Conservation (phyloP, 1,284 basidiomycete genomes). For the Polyporus tsugae region DNA sequence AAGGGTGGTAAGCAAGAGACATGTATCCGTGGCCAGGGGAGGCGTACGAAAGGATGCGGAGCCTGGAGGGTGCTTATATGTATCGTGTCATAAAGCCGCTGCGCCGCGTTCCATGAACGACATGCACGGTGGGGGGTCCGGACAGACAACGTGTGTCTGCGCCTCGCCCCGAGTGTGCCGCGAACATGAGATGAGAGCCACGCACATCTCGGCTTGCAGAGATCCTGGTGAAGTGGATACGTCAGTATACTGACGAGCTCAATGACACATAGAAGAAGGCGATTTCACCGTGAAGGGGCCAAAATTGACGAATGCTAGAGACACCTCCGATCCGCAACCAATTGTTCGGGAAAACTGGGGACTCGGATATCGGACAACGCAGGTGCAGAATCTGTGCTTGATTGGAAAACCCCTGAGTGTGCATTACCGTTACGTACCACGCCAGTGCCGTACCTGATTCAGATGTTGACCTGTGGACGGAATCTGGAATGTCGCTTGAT, state of each 20-base stretch:
- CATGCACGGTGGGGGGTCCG: conserved; percentile 2
- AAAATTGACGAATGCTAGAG: too few relatives aligned
- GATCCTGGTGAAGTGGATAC: not conserved
- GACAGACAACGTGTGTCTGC: not conserved
- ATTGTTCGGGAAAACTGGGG: too few relatives aligned
- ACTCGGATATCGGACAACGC: too few relatives aligned
- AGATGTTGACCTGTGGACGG: too few relatives aligned
- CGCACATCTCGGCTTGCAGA: not conserved
- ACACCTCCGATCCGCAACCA: too few relatives aligned
- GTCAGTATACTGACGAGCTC: not conserved
- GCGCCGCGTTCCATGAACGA: not conserved
- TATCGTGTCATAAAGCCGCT: not conserved
- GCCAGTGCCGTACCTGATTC: too few relatives aligned
- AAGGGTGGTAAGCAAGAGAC: not conserved
- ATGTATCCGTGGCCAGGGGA: not conserved
- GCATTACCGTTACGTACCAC: too few relatives aligned
- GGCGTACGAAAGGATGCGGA: not conserved
- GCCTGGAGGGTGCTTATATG: not conserved
- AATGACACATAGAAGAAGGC: not conserved
- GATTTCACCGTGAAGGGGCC: not conserved
- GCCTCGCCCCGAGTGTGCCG: conserved; percentile 11
- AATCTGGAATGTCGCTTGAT: too few relatives aligned
- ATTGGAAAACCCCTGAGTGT: too few relatives aligned
- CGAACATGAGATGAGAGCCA: conserved; percentile 8
- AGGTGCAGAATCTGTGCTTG: too few relatives aligned